Evolutionary conservation across 352 stramenopile genomes (phyloP).

Genomic region (Phytophthora quininea): DNA sequence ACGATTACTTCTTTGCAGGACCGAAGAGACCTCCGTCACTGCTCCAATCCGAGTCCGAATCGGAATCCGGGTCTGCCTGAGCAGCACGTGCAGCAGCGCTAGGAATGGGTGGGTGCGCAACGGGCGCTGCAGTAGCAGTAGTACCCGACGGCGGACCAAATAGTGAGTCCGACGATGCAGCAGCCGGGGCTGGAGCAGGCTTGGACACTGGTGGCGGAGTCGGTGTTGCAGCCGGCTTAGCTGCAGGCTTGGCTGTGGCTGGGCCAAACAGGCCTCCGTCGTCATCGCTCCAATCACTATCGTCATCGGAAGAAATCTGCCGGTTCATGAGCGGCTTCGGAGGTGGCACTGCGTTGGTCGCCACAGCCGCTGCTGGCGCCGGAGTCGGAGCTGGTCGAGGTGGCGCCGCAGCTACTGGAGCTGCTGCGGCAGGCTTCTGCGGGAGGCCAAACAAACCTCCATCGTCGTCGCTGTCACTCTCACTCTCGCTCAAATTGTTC

Average conservation of each 20-base stretch:
- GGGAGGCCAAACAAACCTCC: constrained; percentile 50
- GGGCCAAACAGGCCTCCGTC: constrained; percentile 59
- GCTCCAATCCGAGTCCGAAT: constrained; percentile 63
- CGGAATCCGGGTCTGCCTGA: constrained; percentile 50
- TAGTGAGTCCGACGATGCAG: constrained; percentile 19
- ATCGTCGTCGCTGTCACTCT: constrained; percentile 46
- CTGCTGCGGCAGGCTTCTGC: constrained; percentile 24
- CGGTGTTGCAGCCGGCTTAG: constrained; percentile 20
- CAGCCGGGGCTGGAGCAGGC: constrained; percentile 4
- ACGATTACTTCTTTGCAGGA: constrained; percentile 25
- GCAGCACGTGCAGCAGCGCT: constrained; percentile 50
- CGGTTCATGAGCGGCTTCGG: constrained; percentile 44
- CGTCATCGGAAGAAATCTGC: constrained; percentile 50
- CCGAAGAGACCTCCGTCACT: constrained; percentile 74
- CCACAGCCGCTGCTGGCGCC: constrained; percentile 12
- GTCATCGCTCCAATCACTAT: constrained; percentile 74
- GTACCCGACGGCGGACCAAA: constrained; percentile 31
- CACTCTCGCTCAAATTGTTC: constrained; percentile 32
- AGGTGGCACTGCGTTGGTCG: constrained; percentile 32
- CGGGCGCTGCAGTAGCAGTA: constrained; percentile 16
- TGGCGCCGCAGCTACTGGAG: constrained; percentile 23
- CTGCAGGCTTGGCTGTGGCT: constrained; percentile 34
- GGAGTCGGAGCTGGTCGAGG: constrained; percentile 16
- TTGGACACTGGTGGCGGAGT: constrained; percentile 1
- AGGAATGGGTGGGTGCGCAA: constrained; percentile 51